These are phyloP conservation scores for Cicer arietinum DNA, from an alignment of 306 rosid genomes.

Conservation along the genomic window DNA sequence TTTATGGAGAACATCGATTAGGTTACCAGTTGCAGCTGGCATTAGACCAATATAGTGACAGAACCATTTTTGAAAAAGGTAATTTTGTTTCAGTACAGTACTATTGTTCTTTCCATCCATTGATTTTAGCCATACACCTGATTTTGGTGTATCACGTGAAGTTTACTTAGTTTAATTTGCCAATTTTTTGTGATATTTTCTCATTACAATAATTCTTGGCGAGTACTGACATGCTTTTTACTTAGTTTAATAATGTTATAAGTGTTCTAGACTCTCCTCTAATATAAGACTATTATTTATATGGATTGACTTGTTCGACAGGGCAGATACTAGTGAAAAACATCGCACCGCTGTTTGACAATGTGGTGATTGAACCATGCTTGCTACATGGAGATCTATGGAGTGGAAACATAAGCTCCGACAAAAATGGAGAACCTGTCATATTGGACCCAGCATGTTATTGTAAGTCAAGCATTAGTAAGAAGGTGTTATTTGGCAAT, in stretches of 20 bases:
- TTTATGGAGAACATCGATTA: conserved; percentile 82
- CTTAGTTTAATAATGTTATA: conserved; percentile 7
- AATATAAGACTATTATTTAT: conserved; percentile 7
- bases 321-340: conserved; percentile 81
- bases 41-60: conserved; percentile 69
- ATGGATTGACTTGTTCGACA: conserved; percentile 43
- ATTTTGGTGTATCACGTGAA: too few relatives aligned
- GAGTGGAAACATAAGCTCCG: conserved; percentile 93
- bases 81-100: conserved; percentile 16
- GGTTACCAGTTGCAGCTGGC: conserved; percentile 87
- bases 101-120: conserved; percentile 20
- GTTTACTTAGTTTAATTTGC: neutral
- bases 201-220: neutral
- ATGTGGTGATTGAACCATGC: conserved; percentile 77
- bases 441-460: conserved; percentile 96
- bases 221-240: conserved; percentile 1
- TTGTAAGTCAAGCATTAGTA: conserved; percentile 65
- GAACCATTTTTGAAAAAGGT: conserved; percentile 81
- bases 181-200: conserved; percentile 1
- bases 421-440: conserved; percentile 86
- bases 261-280: neutral
- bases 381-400: conserved; percentile 94
- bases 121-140: too few relatives aligned
- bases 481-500: neutral
- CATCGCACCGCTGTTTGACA: conserved; percentile 72